A percentile compares a stretch with the other conserved stretches of the same genome.
Conservation (phyloP, 768 basidiomycete genomes). For the Naganishia friedmannii region DNA sequence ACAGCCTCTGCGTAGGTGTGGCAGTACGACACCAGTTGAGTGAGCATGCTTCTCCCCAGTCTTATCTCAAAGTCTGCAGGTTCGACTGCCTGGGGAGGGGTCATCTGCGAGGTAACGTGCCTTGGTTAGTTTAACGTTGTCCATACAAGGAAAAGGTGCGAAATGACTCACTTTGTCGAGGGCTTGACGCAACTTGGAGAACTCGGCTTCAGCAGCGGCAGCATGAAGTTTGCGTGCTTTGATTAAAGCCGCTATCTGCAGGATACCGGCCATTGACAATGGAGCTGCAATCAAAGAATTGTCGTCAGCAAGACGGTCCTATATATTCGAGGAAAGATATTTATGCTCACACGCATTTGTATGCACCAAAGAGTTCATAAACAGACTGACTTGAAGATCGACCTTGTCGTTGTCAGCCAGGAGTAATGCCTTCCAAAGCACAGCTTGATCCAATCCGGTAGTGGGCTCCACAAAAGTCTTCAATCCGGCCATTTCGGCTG, state of each 20-base stretch:
- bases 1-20: neutral
- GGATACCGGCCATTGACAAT: slow-evolving; percentile 4
- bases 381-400: neutral
- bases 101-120: neutral
- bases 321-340: no score
- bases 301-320: no score
- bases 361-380: slow-evolving; percentile 9
- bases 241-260: slow-evolving; percentile 15
- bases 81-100: neutral
- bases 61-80: slow-evolving; percentile 14
- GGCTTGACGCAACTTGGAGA: slow-evolving; percentile 7
- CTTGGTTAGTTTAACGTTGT: no score
- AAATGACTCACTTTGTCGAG: neutral
- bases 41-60: neutral
- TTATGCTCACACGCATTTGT: slow-evolving; percentile 4
- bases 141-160: neutral
- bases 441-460: slow-evolving; percentile 68
- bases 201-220: neutral
- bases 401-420: neutral
- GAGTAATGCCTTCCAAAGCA: slow-evolving; percentile 64
- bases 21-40: slow-evolving; percentile 2
- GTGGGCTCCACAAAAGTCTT: slow-evolving; percentile 57
- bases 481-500: neutral
- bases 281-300: neutral
- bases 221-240: slow-evolving; percentile 5